Base-by-base conservation (phyloP, 1,284 basidiomycete genomes). In the Leucoagaricus sp. region DNA sequence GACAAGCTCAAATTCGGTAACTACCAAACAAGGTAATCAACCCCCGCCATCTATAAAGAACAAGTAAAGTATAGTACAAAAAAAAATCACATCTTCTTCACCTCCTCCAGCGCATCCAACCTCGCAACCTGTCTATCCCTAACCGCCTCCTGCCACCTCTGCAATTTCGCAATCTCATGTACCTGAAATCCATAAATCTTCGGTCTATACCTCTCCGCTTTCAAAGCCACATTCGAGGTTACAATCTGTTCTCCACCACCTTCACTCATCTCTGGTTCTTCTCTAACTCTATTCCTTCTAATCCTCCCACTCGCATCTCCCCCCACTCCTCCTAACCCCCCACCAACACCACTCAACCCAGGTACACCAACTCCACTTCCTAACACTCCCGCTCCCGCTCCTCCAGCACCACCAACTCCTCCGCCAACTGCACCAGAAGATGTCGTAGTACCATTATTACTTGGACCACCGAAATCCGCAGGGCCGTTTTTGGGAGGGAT, bases 121-220 rank as follows among this genome's bases (percentile, higher is more conserved):
- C 58, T 21, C 23, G 45, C 23, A 23, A 60, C 41, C 26, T 60
- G 58, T 13, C 83, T 82, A 72, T 96, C 93, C 58, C 94, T 76
- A 29, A 89, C 82, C 7, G 91, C 93, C 72, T 93, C 91, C 71
- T 96, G 92, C 95, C 96, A 98, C 67, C 94, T 78, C 69, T 93
- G 89, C 64, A 96, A 73, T 72, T 90, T 94, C n/a, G 95, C 94
- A 63, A 87, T 87, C 77, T 97, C 95, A 68, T 96, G 85, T 33
- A 96, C 80, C 72, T 93, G 91, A 81, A 98, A 98, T 0, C 95
- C 95, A 72, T 97, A 98, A 58, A 97, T 95, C 67, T 87, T 85
- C 33, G 95, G 94, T 55, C 91, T 80, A 71, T 96, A 95, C 62
- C 92, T 75, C 67, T 97, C 95, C 21, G 92, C 92, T 74, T 93